A percentile compares a stretch with the other conserved stretches of the same genome.
Conservation (phyloP, 768 basidiomycete genomes). For the Tephrocybe rancida region DNA sequence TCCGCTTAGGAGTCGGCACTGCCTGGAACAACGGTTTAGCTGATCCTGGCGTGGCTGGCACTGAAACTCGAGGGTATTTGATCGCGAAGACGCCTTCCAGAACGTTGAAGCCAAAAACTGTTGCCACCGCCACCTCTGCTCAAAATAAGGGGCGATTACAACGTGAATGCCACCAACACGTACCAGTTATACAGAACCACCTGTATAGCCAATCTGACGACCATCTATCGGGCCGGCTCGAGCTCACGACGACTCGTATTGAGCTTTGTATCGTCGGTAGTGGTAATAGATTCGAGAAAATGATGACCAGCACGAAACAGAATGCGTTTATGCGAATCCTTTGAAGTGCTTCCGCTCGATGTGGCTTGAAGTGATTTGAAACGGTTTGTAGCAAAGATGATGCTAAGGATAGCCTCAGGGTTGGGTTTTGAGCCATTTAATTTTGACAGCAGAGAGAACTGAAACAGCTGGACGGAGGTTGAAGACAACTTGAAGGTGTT, state of each 20-base stretch:
- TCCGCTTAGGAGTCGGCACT: conserved; percentile 33
- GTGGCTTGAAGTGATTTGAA: conserved; percentile 41
- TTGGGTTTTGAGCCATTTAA: too few species aligned
- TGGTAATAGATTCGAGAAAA: conserved; percentile 42
- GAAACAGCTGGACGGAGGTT: too few species aligned
- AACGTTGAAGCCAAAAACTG: conserved; percentile 41
- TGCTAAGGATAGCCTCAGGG: neutral
- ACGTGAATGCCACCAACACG: conserved; percentile 11
- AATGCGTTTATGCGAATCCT: conserved; percentile 43
- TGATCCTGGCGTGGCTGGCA: conserved; percentile 36
- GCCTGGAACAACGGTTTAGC: conserved; percentile 25
- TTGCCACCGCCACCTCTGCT: conserved; percentile 35
- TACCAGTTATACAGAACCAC: conserved; percentile 42
- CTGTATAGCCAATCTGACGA: conserved; percentile 36
- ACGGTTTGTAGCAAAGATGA: conserved; percentile 22
- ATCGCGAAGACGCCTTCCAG: conserved; percentile 42
- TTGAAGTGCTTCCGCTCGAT: conserved; percentile 45
- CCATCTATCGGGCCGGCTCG: conserved; percentile 29
- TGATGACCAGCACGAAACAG: conserved; percentile 31
- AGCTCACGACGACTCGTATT: conserved; percentile 24
- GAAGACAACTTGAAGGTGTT: too few species aligned
- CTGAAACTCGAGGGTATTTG: conserved; percentile 42
- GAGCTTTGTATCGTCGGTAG: conserved; percentile 40
- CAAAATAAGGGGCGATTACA: neutral
- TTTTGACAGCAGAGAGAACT: too few species aligned